Evolutionary conservation across 805 yeast species (phyloP), one percentile per base, ranked within the genome.

Genomic region (Maudiozyma bulderi): DNA sequence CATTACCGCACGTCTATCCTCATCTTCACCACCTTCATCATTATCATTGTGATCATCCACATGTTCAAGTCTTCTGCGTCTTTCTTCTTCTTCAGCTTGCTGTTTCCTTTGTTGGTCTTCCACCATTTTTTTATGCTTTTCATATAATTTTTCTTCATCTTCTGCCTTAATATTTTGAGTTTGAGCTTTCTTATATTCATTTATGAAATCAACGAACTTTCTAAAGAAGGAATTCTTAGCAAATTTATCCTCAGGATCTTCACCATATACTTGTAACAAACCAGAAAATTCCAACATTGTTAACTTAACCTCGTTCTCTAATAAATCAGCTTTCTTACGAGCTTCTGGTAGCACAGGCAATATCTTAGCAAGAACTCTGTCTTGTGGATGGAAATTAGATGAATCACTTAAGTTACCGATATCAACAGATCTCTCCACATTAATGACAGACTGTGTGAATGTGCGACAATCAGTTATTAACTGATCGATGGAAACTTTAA

Each of bases 261-360:
- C 99, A n/a, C 97, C 98, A 62, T 86, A 93, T 57, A 77, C 81
- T 53, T 75, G 75, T 95, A 93, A 84, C 53, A 89, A 71, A 34
- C 75, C 73, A 47, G 79, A 78, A 60, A 85, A 86, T 51, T 84
- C 87, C 42, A 76, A 70, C 48, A 82, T 67, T 0, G 91, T 80
- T 28, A 79, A 68, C 48, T 73, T 75, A 31, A 83, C 71, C 54
- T 85, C 90, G 47, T 80, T 79, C 43, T 76, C 75, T 41, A 93
- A 67, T 39, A 82, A 68, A 15, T 78, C 78, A 46, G 81, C 79
- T 65, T 86, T 87, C 45, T 77, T 74, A 48, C 83, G 73, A 2
- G 97, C 96, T 45, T 77, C 81, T 20, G 89, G 86, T 43, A 95
- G 64, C 10, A 81, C 82, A 7, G 84, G 80, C 40, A 78, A 60